Base-by-base conservation (phyloP, 129 eudicot species). In the sunflower (Helianthus annuus) region DNA sequence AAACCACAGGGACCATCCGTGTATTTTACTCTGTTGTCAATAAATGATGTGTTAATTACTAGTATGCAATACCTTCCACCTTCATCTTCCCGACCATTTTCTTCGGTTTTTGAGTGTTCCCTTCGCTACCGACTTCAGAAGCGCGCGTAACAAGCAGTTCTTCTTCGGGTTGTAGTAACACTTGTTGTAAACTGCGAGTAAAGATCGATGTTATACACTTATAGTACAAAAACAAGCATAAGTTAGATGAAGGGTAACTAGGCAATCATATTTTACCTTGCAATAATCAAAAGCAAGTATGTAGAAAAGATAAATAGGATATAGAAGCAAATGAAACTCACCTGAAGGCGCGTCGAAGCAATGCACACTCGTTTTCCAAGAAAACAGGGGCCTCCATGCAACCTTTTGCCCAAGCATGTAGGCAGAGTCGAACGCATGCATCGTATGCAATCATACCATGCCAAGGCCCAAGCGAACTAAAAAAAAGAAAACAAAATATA, bases 81-180 rank as follows among this genome's bases (percentile, higher is more conserved):
- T 90, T 90, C 94, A 90, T 90, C 78, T 87, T 90, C 65, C 97
- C 97, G 57, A 90, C 86, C 91, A 87, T 87, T 72, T 90, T 87
- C 83, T 90, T 90, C 6, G 94, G 89, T 78, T 87, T 90, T 29
- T 78, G 84, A 13, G 86, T 48, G 59, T 84, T 76, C 60, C 83
- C 89, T 66, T 90, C 87, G 3, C 65, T 72, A 64, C 79, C 74
- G 66, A 76, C 74, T 75, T 87, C 87, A 52, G 97, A 85, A 48
- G 91, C 72, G 65, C 81, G 89, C 56, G 79, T 85, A 27, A 78
- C 80, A 82, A 85, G 62, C 66, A 90, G 46, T 78, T 90, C 97
- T 58, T 90, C 97, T 80, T 90, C 97, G 48, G 97, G 83, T 40
- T 84, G 94, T 66, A 90, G 81, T 42, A 90, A 74, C 38, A 87